A percentile compares a stretch with the other conserved stretches of the same genome.
phyloP scores from a whole-genome alignment of 768 basidiomycete species.

The Dioszegia crocea region DNA sequence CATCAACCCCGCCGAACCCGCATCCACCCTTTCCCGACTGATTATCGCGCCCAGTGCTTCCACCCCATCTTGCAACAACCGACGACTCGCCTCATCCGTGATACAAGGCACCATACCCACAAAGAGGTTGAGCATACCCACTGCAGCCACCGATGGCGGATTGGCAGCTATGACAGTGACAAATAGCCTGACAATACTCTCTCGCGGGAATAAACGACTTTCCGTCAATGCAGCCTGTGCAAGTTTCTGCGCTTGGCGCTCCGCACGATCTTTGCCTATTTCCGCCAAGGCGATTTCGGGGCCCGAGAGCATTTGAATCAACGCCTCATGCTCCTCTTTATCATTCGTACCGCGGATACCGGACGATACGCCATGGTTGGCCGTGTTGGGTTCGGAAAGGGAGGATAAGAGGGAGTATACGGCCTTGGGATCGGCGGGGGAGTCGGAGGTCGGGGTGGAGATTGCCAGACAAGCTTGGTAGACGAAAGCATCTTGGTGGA shows the following conservation, averaged over 20 bases:
- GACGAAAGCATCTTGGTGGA: conserved; percentile 38
- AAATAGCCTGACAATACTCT: conserved; percentile 36
- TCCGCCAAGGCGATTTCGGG: conserved; percentile 39
- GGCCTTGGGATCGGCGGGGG: conserved; percentile 16
- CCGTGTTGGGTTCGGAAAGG: conserved; percentile 17
- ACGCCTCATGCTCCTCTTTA: conserved; percentile 33
- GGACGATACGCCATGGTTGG: conserved; percentile 24
- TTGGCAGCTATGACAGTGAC: conserved; percentile 43
- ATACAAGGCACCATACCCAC: conserved; percentile 25
- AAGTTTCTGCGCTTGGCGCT: conserved; percentile 29
- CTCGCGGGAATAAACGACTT: conserved; percentile 23
- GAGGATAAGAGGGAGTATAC: conserved; percentile 26
- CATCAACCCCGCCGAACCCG: conserved; percentile 23
- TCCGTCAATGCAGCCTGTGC: conserved; percentile 21
- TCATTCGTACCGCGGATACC: conserved; percentile 34
- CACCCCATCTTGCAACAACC: conserved; percentile 25
- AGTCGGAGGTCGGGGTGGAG: conserved; percentile 12
- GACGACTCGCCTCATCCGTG: conserved; percentile 14
- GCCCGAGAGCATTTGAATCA: conserved; percentile 35
- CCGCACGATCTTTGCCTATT: conserved; percentile 24
- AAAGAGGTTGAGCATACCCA: conserved; percentile 25
- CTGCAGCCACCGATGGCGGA: conserved; percentile 21
- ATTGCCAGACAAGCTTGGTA: conserved; percentile 33
- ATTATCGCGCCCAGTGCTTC: conserved; percentile 34
- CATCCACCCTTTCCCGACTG: conserved; percentile 18